phyloP scores from a whole-genome alignment of 2,329 filamentous ascomycete genomes.

The Bertia moriformis region DNA sequence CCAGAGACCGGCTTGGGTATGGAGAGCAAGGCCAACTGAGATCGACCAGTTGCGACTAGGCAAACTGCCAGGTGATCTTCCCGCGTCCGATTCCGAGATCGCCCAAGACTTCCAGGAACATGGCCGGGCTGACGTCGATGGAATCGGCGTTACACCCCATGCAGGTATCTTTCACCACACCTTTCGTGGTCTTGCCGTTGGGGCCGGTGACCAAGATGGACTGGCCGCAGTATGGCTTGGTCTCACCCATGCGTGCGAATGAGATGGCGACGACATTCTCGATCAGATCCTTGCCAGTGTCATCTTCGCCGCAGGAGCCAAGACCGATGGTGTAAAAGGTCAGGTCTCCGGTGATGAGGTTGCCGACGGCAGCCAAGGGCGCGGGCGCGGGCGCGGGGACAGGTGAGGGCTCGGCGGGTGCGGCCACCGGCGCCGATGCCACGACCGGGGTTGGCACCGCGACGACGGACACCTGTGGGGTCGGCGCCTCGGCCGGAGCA shows the following conservation, averaged over 20 bases:
- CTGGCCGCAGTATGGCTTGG: conserved; percentile 57
- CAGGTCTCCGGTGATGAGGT: conserved; percentile 40
- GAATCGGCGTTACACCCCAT: conserved; percentile 41
- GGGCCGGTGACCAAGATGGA: conserved; percentile 46
- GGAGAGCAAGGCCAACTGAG: conserved; percentile 5
- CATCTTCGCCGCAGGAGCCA: conserved; percentile 53
- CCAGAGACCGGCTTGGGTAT: conserved; percentile 4
- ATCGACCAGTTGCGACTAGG: conserved; percentile 8
- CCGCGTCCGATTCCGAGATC: conserved; percentile 23
- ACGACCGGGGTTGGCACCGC: conserved; percentile 3
- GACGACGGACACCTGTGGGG: conserved; percentile 2
- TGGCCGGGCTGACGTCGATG: conserved; percentile 45
- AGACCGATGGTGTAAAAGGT: conserved; percentile 62
- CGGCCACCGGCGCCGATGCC: conserved; percentile 3
- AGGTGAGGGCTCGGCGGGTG: conserved; percentile 6
- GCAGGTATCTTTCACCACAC: conserved; percentile 62
- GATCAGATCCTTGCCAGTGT: conserved; percentile 34
- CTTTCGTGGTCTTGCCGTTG: conserved; percentile 42
- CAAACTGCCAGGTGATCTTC: conserved; percentile 14
- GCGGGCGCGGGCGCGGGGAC: conserved; percentile 7
- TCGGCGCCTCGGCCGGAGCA: conserved; percentile 4
- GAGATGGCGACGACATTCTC: conserved; percentile 59
- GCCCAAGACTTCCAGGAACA: conserved; percentile 37
- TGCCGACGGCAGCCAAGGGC: conserved; percentile 11
- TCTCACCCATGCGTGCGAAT: conserved; percentile 41